Conservation (phyloP, 768 basidiomycete species). For the Boletus tylopilopsis region DNA sequence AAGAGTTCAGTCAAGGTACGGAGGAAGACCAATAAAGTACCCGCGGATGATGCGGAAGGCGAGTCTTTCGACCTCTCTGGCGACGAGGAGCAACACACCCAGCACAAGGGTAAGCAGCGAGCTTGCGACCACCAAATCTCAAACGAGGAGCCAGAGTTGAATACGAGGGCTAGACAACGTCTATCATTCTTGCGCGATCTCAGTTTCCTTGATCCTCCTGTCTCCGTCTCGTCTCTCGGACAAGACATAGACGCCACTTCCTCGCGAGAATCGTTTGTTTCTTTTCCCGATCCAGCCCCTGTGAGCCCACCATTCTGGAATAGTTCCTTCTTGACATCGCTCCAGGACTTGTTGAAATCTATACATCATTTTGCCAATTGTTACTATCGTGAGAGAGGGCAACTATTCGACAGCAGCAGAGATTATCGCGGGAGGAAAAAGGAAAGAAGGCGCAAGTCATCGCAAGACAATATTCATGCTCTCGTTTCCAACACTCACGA, state of each 20-base stretch:
- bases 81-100: conserved; percentile 15
- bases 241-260: conserved; percentile 6
- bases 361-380: conserved; percentile 49
- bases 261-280: conserved; percentile 8
- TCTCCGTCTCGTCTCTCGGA: conserved; percentile 7
- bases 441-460: conserved; percentile 21
- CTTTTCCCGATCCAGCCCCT: conserved; percentile 43
- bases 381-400: conserved; percentile 61
- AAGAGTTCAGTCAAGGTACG: conserved; percentile 38
- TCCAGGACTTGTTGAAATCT: conserved; percentile 49
- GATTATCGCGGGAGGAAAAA: conserved; percentile 44
- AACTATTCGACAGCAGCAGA: conserved; percentile 50
- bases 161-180: conserved; percentile 36
- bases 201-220: conserved; percentile 47
- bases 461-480: conserved; percentile 20
- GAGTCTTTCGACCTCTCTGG: conserved; percentile 21
- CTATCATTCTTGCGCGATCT: conserved; percentile 47
- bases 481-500: conserved; percentile 10
- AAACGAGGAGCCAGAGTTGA: conserved; percentile 10
- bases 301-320: conserved; percentile 33
- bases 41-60: conserved; percentile 23
- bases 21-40: conserved; percentile 18
- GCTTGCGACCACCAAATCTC: conserved; percentile 10
- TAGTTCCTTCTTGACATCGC: conserved; percentile 16
- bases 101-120: conserved; percentile 26